These are phyloP conservation scores for Mortierella sp. DNA, from an alignment of 371 early-diverging fungal genomes.

Conservation along the genomic window DNA sequence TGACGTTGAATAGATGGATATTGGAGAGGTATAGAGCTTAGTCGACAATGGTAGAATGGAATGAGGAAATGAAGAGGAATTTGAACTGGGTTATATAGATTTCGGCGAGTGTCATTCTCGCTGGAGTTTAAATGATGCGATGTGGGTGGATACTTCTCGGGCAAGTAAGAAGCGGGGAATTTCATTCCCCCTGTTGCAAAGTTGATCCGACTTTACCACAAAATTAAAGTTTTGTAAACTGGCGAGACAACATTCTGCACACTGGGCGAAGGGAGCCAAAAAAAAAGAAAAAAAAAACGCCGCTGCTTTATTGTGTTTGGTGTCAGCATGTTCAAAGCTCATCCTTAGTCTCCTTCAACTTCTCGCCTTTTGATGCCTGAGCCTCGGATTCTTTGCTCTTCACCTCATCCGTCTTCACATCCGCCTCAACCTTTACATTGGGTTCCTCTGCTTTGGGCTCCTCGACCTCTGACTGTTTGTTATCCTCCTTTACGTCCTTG, in stretches of 20 bases:
- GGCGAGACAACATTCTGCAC: too few relatives aligned
- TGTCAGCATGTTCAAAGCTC: not conserved
- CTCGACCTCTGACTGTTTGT: not conserved
- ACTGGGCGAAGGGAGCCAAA: too few relatives aligned
- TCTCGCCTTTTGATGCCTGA: too few relatives aligned
- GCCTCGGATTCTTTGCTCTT: not conserved
- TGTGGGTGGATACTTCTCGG: not conserved
- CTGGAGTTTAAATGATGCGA: too few relatives aligned
- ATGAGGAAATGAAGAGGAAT: not conserved
- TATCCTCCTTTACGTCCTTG: constrained; percentile 1
- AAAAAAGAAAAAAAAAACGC: too few relatives aligned
- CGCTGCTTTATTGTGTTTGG: not conserved
- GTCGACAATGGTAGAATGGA: not conserved
- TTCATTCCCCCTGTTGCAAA: not conserved
- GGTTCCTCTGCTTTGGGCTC: constrained; percentile 3
- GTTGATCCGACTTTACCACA: too few relatives aligned
- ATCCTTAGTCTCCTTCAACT: not conserved
- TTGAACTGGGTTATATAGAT: not conserved
- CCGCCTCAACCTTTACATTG: constrained; percentile 2
- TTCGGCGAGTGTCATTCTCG: not conserved
- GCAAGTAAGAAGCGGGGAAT: not conserved
- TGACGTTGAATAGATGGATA: too few relatives aligned
- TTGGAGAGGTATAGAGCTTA: not conserved
- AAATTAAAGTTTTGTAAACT: too few relatives aligned
- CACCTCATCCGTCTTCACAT: constrained; percentile 1